Percentiles rank a stretch among this genome's conserved stretches.
Conservation (phyloP, 208 protist genomes). For the Crithidia fasciculata region DNA sequence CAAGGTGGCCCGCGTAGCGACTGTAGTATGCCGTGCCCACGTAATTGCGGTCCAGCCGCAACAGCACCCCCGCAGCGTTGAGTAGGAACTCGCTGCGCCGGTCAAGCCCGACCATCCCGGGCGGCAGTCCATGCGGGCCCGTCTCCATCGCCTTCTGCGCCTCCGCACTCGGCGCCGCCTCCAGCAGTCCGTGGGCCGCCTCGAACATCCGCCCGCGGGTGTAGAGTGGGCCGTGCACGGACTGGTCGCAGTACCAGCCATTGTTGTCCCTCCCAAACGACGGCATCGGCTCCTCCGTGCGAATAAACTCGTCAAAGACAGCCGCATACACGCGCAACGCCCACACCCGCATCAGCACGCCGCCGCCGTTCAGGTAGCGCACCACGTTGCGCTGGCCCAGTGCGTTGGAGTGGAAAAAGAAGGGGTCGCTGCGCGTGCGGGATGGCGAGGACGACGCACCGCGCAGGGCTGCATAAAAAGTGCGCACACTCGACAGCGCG, state of each 20-base stretch:
- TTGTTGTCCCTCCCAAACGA: neutral
- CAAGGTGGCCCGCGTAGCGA: conserved; percentile 1
- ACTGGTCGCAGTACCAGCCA: conserved; percentile 39
- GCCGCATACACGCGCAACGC: conserved; percentile 18
- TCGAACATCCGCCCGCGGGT: conserved; percentile 29
- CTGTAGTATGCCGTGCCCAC: conserved; percentile 19
- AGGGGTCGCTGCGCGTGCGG: neutral
- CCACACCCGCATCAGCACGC: conserved; percentile 34
- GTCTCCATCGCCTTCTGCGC: neutral
- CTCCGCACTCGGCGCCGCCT: neutral
- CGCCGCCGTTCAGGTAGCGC: conserved; percentile 32
- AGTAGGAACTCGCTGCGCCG: conserved; percentile 24
- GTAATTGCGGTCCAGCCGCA: conserved; percentile 12
- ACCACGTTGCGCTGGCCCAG: conserved; percentile 13
- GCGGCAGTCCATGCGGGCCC: conserved; percentile 20
- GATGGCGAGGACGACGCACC: neutral
- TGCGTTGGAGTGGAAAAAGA: conserved; percentile 18
- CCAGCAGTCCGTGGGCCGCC: conserved; percentile 23
- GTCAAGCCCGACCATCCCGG: conserved; percentile 26
- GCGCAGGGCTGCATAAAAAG: neutral
- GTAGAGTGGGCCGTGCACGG: conserved; percentile 21
- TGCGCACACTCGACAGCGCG: neutral
- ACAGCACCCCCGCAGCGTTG: conserved; percentile 7
- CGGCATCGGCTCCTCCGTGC: neutral
- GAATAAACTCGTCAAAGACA: conserved; percentile 2